Percentiles rank a stretch among this genome's conserved stretches.
Conservation (phyloP, 768 basidiomycete species). For the Lactifluus volemus region DNA sequence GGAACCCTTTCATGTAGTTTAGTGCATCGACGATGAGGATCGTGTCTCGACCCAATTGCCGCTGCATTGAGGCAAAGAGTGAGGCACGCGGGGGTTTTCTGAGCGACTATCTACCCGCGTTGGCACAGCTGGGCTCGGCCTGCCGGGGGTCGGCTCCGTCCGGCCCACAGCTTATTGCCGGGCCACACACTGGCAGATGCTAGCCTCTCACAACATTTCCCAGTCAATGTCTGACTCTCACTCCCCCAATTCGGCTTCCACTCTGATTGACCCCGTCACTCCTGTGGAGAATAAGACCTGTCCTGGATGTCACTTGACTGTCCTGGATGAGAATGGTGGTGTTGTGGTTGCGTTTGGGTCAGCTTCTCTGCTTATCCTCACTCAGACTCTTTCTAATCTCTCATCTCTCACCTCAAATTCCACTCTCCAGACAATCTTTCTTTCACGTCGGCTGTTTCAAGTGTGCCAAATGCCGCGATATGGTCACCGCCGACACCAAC, state of each 20-base stretch:
- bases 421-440: conserved; percentile 63
- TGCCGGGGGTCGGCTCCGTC: too few relatives aligned
- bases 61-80: conserved; percentile 74
- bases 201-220: too few relatives aligned
- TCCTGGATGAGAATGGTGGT: conserved; percentile 72
- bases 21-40: conserved; percentile 85
- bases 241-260: not conserved
- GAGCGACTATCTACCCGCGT: conserved; percentile 69
- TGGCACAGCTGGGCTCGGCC: too few relatives aligned
- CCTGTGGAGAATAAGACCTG: conserved; percentile 49
- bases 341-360: conserved; percentile 95
- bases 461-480: conserved; percentile 89
- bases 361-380: conserved; percentile 5
- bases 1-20: conserved; percentile 98
- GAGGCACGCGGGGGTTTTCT: conserved; percentile 81
- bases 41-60: conserved; percentile 60
- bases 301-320: conserved; percentile 76
- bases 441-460: conserved; percentile 96
- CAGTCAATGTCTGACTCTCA: conserved; percentile 7
- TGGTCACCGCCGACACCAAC: conserved; percentile 94
- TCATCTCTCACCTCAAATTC: not conserved
- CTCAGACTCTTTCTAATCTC: not conserved
- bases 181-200: too few relatives aligned
- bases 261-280: conserved; percentile 16
- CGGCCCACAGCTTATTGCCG: too few relatives aligned